Evolutionary conservation across 768 basidiomycete species (phyloP), one percentile per base, ranked within the genome.

Genomic region (Xerocomellus amylosporus): DNA sequence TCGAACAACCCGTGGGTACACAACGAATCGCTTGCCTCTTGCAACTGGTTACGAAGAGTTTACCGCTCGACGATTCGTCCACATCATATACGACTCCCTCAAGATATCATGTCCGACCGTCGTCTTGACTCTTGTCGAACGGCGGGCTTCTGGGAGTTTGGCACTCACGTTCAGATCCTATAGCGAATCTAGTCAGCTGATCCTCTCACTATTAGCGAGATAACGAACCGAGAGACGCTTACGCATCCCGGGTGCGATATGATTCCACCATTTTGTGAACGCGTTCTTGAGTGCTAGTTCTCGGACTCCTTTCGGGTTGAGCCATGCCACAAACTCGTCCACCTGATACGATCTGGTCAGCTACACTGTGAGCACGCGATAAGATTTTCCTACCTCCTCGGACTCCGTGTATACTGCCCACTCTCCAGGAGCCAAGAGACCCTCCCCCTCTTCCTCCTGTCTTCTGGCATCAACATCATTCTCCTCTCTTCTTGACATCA

Each of bases 381-480:
- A 34, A 28, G n/a, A 38, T 34, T 36, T 51, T 26, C 51, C 54
- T 60, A 95, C 95, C 86, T 95, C 87, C 65, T 97, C 93, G 22
- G 87, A 69, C 55, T 90, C 87, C 46, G 88, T 85, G 71, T 90
- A 96, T 19, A 84, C 86, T n/a, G 84, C 94, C 96, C 96, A 99
- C 61, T 96, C 89, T 51, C 85, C 85, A 30, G 85, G 72, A 17
- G 74, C 79, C 40, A 98, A 75, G 64, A 87, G 77, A 9, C 86
- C 86, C 22, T 87, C 85, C 2, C 89, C 92, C 68, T 96, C 94
- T 68, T 94, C 95, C 43, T 86, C 86, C 43, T 72, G 70, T 65
- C 90, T 77, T 55, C 88, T 75, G 51, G 73, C 75, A 46, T 78
- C 78, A 28, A 93, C 75, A 46, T 77, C 73, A 10, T 65, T 68